phyloP scores from a whole-genome alignment of 2,329 filamentous ascomycete genomes.

The Pseudopyricularia javanii region DNA sequence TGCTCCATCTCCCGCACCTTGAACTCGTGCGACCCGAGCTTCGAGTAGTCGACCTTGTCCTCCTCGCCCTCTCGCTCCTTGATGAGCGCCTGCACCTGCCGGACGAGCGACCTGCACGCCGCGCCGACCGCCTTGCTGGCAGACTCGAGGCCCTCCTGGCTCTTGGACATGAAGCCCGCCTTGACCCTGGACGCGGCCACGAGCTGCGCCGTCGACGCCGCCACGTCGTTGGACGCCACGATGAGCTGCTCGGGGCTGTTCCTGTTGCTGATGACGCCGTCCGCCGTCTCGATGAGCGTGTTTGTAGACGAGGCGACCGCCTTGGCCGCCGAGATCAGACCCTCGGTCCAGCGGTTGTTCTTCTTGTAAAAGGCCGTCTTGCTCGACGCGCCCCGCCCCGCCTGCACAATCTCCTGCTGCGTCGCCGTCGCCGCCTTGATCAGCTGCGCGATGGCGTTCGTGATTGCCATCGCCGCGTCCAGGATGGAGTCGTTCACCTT shows the following conservation, averaged over 20 bases:
- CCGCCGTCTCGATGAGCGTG: constrained; percentile 92
- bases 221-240: constrained; percentile 93
- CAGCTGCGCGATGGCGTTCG: constrained; percentile 81
- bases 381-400: constrained; percentile 77
- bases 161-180: constrained; percentile 96
- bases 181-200: constrained; percentile 94
- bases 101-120: constrained; percentile 76
- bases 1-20: constrained; percentile 99
- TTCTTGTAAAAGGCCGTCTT: constrained; percentile 98
- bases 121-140: constrained; percentile 87
- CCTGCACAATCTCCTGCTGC: constrained; percentile 92
- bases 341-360: constrained; percentile 98
- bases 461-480: constrained; percentile 84
- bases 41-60: constrained; percentile 75
- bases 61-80: constrained; percentile 73
- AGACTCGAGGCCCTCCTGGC: constrained; percentile 79
- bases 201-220: constrained; percentile 89
- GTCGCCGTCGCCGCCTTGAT: constrained; percentile 91
- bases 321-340: constrained; percentile 92
- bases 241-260: constrained; percentile 96
- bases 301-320: constrained; percentile 90
- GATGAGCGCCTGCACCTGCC: constrained; percentile 92
- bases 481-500: constrained; percentile 93
- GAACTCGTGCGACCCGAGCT: constrained; percentile 88
- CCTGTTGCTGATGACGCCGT: constrained; percentile 82